Evolutionary conservation across 2,329 filamentous ascomycete species (phyloP), one percentile per base, ranked within the genome.

Genomic region (Coniochaeta sp.): DNA sequence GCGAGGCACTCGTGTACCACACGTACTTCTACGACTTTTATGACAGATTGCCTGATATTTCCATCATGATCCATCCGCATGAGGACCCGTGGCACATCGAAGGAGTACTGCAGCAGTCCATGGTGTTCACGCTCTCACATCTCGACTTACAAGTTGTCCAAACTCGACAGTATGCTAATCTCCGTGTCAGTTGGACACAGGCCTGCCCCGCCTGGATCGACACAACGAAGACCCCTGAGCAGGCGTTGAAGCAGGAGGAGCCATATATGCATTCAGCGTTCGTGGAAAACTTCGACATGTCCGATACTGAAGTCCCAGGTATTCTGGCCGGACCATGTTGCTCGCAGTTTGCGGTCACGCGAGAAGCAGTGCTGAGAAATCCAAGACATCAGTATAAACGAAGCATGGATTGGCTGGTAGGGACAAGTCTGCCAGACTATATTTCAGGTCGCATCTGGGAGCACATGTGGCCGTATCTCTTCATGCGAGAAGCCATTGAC

Each of bases 11-110:
- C 72, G 79, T 84, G 8, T 87, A 88, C 67, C 75, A 86, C 40
- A 81, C 78, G 42, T 87, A 84, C 70, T 79, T 88, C 65, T 79
- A 85, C 65, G 82, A 86, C 68, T 78, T 82, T 69, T 88, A 88
- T 72, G 77, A 87, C 62, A 66, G 75, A 3, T 76, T 88, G 4
- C 79, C 83, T 2, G 82, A 85, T 59, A 76, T 86, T 62, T 75
- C 76, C 34, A 79, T 88, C 63, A 86, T 89, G 71, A 80, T 85
- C 70, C 85, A 88, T 67, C 78, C 82, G 22, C 81, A 87, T 63
- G 80, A 84, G 57, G 62, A 61, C 1, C 62, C 71, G 2, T 75
- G 73, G 73, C 73, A 75, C 61, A 64, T 69, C 28, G 73, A 75
- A n/a, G 61, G 60, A 8, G 63, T 69, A 24, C 64, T 75, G 69